Evolutionary conservation across 495 filamentous ascomycete species (phyloP).

Genomic region (Recurvomyces mirabilis): DNA sequence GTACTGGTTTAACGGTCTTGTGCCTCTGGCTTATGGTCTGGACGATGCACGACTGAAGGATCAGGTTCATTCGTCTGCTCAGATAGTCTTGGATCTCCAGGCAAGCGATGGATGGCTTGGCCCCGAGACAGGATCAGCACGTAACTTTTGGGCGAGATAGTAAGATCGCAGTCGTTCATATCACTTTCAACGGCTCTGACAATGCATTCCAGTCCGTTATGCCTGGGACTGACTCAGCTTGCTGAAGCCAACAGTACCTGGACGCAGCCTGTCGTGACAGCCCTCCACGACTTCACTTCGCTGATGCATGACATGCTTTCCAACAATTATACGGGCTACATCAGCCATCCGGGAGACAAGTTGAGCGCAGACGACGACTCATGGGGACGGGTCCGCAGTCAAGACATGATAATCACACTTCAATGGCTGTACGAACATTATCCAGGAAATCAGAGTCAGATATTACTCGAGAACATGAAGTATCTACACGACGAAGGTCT

Average conservation of each 20-base stretch:
- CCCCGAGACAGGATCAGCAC: slow-evolving; percentile 38
- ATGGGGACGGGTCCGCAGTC: slow-evolving; percentile 36
- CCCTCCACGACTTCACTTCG: slow-evolving; percentile 31
- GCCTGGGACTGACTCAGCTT: slow-evolving; percentile 42
- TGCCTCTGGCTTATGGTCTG: slow-evolving; percentile 50
- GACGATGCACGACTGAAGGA: slow-evolving; percentile 44
- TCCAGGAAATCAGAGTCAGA: slow-evolving; percentile 27
- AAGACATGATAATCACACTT: slow-evolving; percentile 42
- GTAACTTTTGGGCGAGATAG: slow-evolving; percentile 46
- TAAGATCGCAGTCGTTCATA: no score
- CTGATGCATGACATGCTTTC: slow-evolving; percentile 40
- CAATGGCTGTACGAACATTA: slow-evolving; percentile 45
- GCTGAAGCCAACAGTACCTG: slow-evolving; percentile 33
- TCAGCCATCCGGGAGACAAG: slow-evolving; percentile 33
- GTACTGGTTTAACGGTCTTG: slow-evolving; percentile 58
- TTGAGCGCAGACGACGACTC: slow-evolving; percentile 27
- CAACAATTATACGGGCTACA: slow-evolving; percentile 40
- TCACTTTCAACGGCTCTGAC: no score
- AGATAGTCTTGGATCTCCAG: slow-evolving; percentile 43
- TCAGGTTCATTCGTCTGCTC: slow-evolving; percentile 40
- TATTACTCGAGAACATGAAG: slow-evolving; percentile 38
- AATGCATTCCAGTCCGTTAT: no score
- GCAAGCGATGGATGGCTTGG: slow-evolving; percentile 52
- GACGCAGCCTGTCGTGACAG: slow-evolving; percentile 27
- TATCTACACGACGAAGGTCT: slow-evolving; percentile 32